Percentiles rank a stretch among this genome's conserved stretches.
Conservation (phyloP, 1,139 yeast genomes). For the Ogataea hybrid region DNA sequence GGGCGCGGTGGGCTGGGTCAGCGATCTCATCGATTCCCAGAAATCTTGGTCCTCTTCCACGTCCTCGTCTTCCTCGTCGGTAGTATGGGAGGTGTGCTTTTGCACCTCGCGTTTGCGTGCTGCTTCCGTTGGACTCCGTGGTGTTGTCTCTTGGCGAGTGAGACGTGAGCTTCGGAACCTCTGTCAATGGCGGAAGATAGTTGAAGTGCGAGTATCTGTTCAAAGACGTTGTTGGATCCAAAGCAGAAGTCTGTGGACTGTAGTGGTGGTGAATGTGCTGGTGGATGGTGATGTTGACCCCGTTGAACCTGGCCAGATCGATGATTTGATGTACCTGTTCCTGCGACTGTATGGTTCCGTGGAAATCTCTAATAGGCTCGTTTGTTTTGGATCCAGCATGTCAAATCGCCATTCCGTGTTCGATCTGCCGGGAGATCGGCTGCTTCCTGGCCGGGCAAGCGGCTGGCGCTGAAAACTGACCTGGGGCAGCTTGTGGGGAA, state of each 20-base stretch:
- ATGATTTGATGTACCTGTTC: constrained; percentile 56
- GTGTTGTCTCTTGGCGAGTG: constrained; percentile 43
- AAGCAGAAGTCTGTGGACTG: constrained; percentile 39
- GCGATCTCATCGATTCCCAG: constrained; percentile 66
- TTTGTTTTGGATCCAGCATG: constrained; percentile 30
- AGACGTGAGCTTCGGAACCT: constrained; percentile 66
- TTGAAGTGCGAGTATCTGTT: constrained; percentile 69
- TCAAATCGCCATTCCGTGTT: constrained; percentile 31
- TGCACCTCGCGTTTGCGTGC: constrained; percentile 10
- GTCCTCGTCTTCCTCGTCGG: constrained; percentile 33
- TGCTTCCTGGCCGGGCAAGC: constrained; percentile 12
- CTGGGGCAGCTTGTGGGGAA: neutral
- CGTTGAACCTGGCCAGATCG: constrained; percentile 58
- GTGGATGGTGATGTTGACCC: constrained; percentile 68
- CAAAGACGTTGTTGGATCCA: constrained; percentile 57
- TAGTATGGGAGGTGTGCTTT: constrained; percentile 32
- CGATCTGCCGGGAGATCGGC: constrained; percentile 20
- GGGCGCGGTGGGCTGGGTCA: constrained; percentile 36
- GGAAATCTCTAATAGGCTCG: constrained; percentile 30
- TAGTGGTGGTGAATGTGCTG: constrained; percentile 82
- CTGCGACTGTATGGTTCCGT: constrained; percentile 51
- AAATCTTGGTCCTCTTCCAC: constrained; percentile 58
- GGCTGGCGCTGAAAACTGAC: constrained; percentile 23
- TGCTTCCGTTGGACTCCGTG: constrained; percentile 23
- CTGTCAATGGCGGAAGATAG: constrained; percentile 66